These are phyloP conservation scores for Penstemon newberryi DNA, from an alignment of 257 asterid genomes.

Conservation along the genomic window DNA sequence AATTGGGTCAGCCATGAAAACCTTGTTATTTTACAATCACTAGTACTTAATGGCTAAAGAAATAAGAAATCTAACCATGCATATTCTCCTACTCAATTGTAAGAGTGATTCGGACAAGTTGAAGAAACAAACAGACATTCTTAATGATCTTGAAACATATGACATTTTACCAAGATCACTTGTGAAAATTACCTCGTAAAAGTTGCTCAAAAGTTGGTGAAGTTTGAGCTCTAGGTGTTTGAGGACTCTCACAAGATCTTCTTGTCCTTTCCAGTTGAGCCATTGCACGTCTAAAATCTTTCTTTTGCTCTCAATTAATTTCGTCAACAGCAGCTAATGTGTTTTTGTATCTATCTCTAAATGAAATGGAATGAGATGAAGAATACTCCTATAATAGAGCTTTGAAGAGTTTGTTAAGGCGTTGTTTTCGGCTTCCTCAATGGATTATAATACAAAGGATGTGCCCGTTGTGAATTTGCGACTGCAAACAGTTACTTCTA, in stretches of 20 bases:
- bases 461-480: constrained; percentile 3
- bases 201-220: constrained; percentile 66
- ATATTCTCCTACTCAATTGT: too few species aligned
- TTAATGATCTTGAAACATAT: too few species aligned
- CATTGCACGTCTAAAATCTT: constrained; percentile 30
- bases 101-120: too few species aligned
- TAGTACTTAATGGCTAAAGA: too few species aligned
- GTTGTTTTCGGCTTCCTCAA: constrained; percentile 9
- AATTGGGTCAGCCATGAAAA: too few species aligned
- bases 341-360: neutral
- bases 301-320: neutral
- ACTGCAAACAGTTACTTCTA: neutral
- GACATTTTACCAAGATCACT: too few species aligned
- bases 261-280: constrained; percentile 50
- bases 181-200: constrained; percentile 47
- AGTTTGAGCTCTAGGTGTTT: constrained; percentile 37
- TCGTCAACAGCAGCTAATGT: neutral
- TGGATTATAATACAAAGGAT: neutral
- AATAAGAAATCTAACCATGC: too few species aligned
- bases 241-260: constrained; percentile 38
- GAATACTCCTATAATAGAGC: neutral
- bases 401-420: constrained; percentile 17
- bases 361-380: neutral
- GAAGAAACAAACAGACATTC: too few species aligned
- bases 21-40: too few species aligned